These are phyloP conservation scores for Pochonia chlamydosporia DNA, from an alignment of 2,329 filamentous ascomycete species.

Conservation along the genomic window DNA sequence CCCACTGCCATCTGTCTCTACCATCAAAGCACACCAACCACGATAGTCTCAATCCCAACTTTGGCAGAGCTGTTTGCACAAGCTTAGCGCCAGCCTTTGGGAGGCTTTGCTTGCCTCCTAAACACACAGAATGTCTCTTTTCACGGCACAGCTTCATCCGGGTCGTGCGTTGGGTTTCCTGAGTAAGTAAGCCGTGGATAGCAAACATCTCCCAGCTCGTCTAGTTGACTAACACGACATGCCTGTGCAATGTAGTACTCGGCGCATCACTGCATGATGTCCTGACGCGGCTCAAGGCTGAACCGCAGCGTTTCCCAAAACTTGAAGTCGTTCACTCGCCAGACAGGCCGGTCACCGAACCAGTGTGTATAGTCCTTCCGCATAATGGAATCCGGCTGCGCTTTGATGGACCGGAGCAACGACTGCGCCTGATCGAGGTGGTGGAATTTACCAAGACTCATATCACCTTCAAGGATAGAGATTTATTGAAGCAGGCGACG, in stretches of 20 bases:
- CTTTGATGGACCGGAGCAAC: constrained; percentile 91
- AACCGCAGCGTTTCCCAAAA: constrained; percentile 74
- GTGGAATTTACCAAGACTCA: constrained; percentile 81
- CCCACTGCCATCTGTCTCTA: background rate
- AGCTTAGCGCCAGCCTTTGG: background rate
- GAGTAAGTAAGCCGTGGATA: constrained; percentile 22
- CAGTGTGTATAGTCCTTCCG: constrained; percentile 70
- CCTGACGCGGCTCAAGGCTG: constrained; percentile 79
- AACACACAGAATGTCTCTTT: constrained; percentile 36
- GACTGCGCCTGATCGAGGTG: constrained; percentile 84
- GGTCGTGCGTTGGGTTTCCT: constrained; percentile 62
- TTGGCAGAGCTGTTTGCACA: background rate
- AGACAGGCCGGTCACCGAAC: constrained; percentile 66
- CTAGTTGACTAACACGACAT: constrained; percentile 43
- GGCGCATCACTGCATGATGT: constrained; percentile 89
- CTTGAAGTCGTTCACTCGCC: constrained; percentile 79
- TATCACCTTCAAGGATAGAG: constrained; percentile 73
- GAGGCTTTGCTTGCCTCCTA: background rate
- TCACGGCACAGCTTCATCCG: constrained; percentile 59
- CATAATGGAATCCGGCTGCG: constrained; percentile 83
- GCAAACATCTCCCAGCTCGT: background rate
- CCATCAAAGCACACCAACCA: background rate
- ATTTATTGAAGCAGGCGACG: constrained; percentile 61
- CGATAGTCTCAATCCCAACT: background rate
- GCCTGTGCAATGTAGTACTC: constrained; percentile 67